Evolutionary conservation across 805 yeast species (phyloP), one percentile per base, ranked within the genome.

Genomic region (Metschnikowia colocasiae): DNA sequence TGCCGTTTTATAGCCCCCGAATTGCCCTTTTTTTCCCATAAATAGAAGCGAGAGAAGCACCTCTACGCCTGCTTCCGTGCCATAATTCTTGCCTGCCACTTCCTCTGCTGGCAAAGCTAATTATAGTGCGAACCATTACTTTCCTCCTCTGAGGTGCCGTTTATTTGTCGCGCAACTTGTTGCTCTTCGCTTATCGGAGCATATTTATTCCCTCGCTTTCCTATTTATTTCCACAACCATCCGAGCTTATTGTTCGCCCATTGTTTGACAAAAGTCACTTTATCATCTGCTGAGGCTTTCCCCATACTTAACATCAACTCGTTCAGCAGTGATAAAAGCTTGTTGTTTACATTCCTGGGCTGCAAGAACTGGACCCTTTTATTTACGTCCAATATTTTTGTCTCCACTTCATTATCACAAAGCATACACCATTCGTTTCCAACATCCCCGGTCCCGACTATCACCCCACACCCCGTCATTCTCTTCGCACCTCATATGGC

Each of bases 181-280:
- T 30, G 42, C 42, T 29, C 34, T 39, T 29, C 34, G 42, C 42
- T 39, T 39, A 39, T 39, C 42, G 18, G 42, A 3, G 10, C 33
- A 8, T 39, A 29, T 39, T 19, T 39, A 39, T 20, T 36, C 40
- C 30, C 30, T 36, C 40, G 40, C 30, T 39, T 39, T 29, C 16
- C 34, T 15, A n/a, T n/a, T 12, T n/a, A 19, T 19, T 39, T 38
- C 16, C 16, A 27, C 13, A 12, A n/a, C n/a, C 40, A 36, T 9
- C 25, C 32, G 13, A 27, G 32, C 31, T 26, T 4, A 16, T 29
- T 26, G 33, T 19, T 38, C 10, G 41, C 22, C 31, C 12, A 18
- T 38, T 13, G 23, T 26, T 38, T 22, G 10, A 35, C 18, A 35
- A 6, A 9, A 35, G 18, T 35, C 38, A 22, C 38, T n/a, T 35